Evolutionary conservation across 1,139 yeast genomes (phyloP).

Genomic region (Candida neerlandica): DNA sequence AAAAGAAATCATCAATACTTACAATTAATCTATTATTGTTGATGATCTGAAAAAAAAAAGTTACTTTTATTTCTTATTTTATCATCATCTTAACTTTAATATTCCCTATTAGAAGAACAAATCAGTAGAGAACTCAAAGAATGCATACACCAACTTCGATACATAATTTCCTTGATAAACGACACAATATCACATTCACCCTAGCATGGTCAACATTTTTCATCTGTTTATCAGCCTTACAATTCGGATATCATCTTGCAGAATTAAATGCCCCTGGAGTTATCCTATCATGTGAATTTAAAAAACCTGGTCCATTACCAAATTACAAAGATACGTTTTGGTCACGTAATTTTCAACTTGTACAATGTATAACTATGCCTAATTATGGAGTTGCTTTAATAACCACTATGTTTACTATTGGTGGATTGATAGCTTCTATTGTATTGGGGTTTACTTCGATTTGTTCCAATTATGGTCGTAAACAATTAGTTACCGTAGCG

Average conservation of each 20-base stretch:
- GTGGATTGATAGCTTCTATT: conserved; percentile 37
- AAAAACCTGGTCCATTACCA: conserved; percentile 25
- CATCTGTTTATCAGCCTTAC: conserved; percentile 75
- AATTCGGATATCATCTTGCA: conserved; percentile 88
- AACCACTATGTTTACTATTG: conserved; percentile 41
- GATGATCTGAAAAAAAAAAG: no score
- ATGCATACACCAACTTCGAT: background rate
- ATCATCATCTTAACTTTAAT: no score
- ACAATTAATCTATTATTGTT: no score
- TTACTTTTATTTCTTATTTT: no score
- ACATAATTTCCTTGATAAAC: conserved; percentile 13
- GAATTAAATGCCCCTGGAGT: conserved; percentile 84
- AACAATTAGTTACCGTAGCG: conserved; percentile 25
- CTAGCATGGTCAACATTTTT: conserved; percentile 43
- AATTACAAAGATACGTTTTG: conserved; percentile 31
- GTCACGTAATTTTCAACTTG: conserved; percentile 23
- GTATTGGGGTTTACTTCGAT: conserved; percentile 33
- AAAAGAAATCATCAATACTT: no score
- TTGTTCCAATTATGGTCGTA: conserved; percentile 30
- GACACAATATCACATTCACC: conserved; percentile 29
- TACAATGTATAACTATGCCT: conserved; percentile 34
- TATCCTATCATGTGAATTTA: conserved; percentile 50
- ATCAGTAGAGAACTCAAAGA: no score
- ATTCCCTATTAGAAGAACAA: no score
- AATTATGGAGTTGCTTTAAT: conserved; percentile 27